phyloP scores from a whole-genome alignment of 768 basidiomycete genomes.

The Phylloporus sp. region DNA sequence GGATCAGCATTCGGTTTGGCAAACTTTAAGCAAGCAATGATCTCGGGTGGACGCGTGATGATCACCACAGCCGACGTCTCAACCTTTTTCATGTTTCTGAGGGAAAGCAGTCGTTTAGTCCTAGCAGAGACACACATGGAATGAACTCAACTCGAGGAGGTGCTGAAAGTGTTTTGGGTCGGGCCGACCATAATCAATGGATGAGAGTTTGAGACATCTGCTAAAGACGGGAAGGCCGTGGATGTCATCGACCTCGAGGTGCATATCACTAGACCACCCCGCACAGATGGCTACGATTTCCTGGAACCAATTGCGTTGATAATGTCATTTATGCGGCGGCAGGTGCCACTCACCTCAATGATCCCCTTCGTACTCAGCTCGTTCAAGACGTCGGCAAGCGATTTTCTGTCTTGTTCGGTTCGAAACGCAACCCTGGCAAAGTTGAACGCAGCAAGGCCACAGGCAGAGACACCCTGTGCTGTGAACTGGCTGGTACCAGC shows the following conservation, averaged over 20 bases:
- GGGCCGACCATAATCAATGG: constrained; percentile 38
- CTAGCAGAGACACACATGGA: background rate
- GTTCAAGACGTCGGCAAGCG: constrained; percentile 15
- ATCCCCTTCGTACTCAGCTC: constrained; percentile 20
- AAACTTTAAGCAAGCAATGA: constrained; percentile 50
- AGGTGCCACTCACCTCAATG: constrained; percentile 21
- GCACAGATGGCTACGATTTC: constrained; percentile 55
- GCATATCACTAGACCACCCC: constrained; percentile 48
- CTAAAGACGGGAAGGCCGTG: constrained; percentile 46
- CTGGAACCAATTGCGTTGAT: constrained; percentile 29
- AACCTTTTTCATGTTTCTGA: constrained; percentile 24
- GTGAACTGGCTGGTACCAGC: constrained; percentile 56
- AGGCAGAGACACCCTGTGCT: constrained; percentile 45
- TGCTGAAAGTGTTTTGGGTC: constrained; percentile 35
- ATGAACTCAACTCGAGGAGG: constrained; percentile 24
- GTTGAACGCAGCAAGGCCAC: constrained; percentile 66
- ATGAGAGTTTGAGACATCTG: constrained; percentile 33
- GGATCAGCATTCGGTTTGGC: background rate
- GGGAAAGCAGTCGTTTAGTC: background rate
- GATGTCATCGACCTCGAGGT: constrained; percentile 58
- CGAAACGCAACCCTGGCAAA: constrained; percentile 51
- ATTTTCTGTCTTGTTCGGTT: constrained; percentile 11
- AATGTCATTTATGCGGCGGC: background rate
- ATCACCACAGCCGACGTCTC: constrained; percentile 37
- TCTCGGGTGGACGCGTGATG: constrained; percentile 71